Percentiles rank a stretch among this genome's conserved stretches.
Conservation (phyloP, 2,329 filamentous ascomycete species). For the Alternaria brassicae region DNA sequence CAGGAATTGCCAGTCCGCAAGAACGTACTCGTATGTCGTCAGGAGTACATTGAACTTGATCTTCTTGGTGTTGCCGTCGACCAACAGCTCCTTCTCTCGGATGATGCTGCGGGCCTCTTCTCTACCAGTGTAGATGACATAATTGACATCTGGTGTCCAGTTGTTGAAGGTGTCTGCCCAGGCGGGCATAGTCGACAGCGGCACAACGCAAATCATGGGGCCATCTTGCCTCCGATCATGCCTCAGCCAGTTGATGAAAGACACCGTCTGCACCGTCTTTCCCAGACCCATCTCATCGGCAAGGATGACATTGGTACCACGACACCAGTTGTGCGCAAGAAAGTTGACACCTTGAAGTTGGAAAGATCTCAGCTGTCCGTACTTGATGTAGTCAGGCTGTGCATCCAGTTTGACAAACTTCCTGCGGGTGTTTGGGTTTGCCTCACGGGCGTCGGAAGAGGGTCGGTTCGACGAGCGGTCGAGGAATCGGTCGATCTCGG, state of each 20-base stretch:
- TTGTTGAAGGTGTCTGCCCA: conserved; percentile 98
- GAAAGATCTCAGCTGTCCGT: conserved; percentile 87
- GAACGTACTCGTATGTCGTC: conserved; percentile 96
- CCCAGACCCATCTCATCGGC: conserved; percentile 99
- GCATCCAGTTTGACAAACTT: conserved; percentile 66
- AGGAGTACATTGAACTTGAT: conserved; percentile 97
- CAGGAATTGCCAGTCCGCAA: conserved; percentile 83
- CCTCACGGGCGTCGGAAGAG: conserved; percentile 78
- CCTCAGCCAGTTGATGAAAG: conserved; percentile 95
- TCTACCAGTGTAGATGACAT: conserved; percentile 94
- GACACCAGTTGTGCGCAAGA: conserved; percentile 93
- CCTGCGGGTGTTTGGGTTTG: conserved; percentile 73
- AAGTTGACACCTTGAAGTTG: conserved; percentile 96
- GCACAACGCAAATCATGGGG: conserved; percentile 95
- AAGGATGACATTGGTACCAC: conserved; percentile 92
- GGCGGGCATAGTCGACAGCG: conserved; percentile 93
- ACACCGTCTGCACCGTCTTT: conserved; percentile 96
- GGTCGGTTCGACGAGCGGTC: conserved; percentile 83
- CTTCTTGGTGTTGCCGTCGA: conserved; percentile 84
- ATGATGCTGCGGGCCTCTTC: conserved; percentile 86
- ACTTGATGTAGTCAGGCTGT: conserved; percentile 84
- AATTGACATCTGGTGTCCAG: conserved; percentile 96
- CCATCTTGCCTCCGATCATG: conserved; percentile 90
- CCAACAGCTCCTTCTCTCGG: conserved; percentile 85
- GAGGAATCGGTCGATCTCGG: conserved; percentile 89